Conservation (phyloP, 192 early-diverging fungal genomes). For the Phycomyces blakesleeanus region DNA sequence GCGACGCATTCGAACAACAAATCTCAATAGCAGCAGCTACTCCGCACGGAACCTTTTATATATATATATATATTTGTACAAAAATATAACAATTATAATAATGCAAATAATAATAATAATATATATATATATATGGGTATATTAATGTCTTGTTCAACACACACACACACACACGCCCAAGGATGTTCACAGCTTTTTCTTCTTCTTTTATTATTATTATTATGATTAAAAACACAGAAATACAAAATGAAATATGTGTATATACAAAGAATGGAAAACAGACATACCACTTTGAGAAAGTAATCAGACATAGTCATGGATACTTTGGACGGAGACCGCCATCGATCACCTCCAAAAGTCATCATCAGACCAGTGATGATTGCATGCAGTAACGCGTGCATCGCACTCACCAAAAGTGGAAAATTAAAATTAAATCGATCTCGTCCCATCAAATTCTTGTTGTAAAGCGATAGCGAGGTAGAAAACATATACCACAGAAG, state of each 20-base stretch:
- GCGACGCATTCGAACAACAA: constrained; percentile 73
- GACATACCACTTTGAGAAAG: constrained; percentile 35
- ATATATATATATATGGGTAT: too few relatives aligned
- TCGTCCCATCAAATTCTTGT: constrained; percentile 78
- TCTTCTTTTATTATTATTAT: too few relatives aligned
- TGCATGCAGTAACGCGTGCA: constrained; percentile 70
- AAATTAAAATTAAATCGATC: constrained; percentile 68
- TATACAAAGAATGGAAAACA: not conserved
- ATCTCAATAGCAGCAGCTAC: constrained; percentile 80
- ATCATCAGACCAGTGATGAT: constrained; percentile 53
- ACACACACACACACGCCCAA: too few relatives aligned
- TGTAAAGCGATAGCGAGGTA: constrained; percentile 72
- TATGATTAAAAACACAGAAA: too few relatives aligned
- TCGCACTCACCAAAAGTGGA: constrained; percentile 72
- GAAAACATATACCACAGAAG: constrained; percentile 72
- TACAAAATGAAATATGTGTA: too few relatives aligned
- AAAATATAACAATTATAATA: not conserved
- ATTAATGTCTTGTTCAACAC: too few relatives aligned
- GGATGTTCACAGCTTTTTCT: too few relatives aligned
- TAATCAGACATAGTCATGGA: constrained; percentile 22
- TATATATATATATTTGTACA: not conserved
- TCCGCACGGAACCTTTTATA: constrained; percentile 42
- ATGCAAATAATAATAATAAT: too few relatives aligned
- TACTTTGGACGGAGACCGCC: constrained; percentile 32
- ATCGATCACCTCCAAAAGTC: constrained; percentile 37